Base-by-base conservation (phyloP, 2,329 filamentous ascomycete species). In the Penicillium sp. region DNA sequence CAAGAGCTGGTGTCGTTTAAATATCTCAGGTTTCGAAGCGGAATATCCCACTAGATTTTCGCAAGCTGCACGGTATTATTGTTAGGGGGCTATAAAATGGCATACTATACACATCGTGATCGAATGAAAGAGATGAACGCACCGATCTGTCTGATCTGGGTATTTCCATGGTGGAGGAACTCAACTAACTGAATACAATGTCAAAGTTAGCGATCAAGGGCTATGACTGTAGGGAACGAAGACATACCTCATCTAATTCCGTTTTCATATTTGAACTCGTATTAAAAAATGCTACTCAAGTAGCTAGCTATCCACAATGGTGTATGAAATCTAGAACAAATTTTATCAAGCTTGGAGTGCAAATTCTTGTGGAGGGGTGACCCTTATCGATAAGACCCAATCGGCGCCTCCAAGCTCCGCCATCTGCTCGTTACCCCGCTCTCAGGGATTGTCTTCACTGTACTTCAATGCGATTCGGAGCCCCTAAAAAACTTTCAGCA, bases 141-240 rank as follows among this genome's bases (percentile, higher is more conserved):
- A 91, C 89, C 89, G 68, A 94, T 85, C 75, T 92, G 88, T 70
- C 95, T 88, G 67, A 98, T 92, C 75, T 97, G 91, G 47, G 92
- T 92, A 75, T 96, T 97, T 63, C 91, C 91, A 80, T 96, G 90
- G 78, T 91, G 90, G 63, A 98, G 91, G 79, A 98, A 97, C 76
- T 93, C 92, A 64, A 97, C 92, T 21, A 69, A 64, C 69, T 69
- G 56, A 49, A 55, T 51, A 11, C 17, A 55, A 55, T 4, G 35
- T 41, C 15, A 31, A n/a, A 11, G 54, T 55, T 41, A 41, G 21
- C 17, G 11, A 54, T 21, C 26, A 15, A 23, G 46, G 38, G 15
- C 17, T 17, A 5, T 11, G 45, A 19, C 35, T n/a, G 21, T 38
- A 23, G 2, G 21, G 17, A 35, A 35, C 8, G 23, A 44, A 23